phyloP scores from a whole-genome alignment of 495 filamentous ascomycete species.

The Hyaloscypha variabilis region DNA sequence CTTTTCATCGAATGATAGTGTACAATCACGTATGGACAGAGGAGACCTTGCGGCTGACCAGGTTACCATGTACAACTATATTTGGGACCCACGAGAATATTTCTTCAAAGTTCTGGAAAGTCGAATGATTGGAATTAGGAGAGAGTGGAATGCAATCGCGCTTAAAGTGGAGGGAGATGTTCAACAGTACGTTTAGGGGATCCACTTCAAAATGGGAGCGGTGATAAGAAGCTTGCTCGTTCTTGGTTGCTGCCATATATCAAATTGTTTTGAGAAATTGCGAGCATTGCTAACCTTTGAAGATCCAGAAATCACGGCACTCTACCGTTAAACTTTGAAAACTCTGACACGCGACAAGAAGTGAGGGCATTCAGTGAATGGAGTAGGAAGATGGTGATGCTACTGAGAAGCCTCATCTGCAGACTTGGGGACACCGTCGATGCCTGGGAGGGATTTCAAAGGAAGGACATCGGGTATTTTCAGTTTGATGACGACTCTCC shows the following conservation, averaged over 20 bases:
- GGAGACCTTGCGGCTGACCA: slow-evolving; percentile 1
- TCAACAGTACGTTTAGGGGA: background rate
- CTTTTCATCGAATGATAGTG: slow-evolving; percentile 4
- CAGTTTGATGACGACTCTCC: background rate
- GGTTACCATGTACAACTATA: background rate
- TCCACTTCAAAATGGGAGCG: background rate
- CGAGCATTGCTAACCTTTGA: background rate
- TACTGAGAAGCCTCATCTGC: background rate
- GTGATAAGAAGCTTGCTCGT: no score
- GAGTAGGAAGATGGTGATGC: slow-evolving; percentile 1
- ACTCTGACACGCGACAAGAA: background rate
- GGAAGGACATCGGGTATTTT: slow-evolving; percentile 1
- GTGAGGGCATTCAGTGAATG: background rate
- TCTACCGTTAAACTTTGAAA: background rate
- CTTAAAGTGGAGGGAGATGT: background rate
- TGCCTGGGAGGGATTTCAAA: slow-evolving; percentile 7
- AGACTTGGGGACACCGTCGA: background rate
- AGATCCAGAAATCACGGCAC: slow-evolving; percentile 3
- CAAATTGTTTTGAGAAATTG: slow-evolving; percentile 8
- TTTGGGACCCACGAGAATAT: background rate
- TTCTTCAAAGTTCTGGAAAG: slow-evolving; percentile 1
- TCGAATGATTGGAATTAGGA: background rate
- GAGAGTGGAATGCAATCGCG: background rate
- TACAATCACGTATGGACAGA: background rate
- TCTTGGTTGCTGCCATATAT: no score